These are phyloP conservation scores for Sordaria brevicollis DNA, from an alignment of 495 filamentous ascomycete species.

Conservation along the genomic window DNA sequence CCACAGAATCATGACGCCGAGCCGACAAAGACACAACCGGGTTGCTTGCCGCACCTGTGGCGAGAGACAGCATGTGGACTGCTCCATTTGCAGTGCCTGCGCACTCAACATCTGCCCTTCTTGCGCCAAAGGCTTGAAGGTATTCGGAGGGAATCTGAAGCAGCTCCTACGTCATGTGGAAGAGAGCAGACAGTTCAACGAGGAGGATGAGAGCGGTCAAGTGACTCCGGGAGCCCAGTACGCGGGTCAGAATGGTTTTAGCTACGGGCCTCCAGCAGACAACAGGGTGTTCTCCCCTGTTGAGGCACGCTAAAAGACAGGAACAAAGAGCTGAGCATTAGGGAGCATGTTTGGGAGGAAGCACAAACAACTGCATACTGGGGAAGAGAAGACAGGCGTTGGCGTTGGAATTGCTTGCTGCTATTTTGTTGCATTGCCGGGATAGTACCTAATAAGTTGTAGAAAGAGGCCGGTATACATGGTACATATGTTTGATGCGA, in stretches of 20 bases:
- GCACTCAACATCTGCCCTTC: slow-evolving; percentile 14
- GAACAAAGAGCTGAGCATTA: background rate
- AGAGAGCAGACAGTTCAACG: background rate
- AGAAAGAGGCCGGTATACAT: background rate
- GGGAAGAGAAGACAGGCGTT: background rate
- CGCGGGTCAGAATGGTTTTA: background rate
- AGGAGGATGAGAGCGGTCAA: background rate
- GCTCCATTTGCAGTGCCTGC: slow-evolving; percentile 21
- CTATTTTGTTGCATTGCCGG: background rate
- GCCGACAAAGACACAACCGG: slow-evolving; percentile 16
- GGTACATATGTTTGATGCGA: background rate
- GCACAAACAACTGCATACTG: background rate
- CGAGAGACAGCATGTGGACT: slow-evolving; percentile 10
- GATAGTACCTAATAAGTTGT: background rate
- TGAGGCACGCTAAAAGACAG: background rate
- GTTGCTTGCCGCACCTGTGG: slow-evolving; percentile 20
- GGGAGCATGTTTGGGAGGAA: background rate
- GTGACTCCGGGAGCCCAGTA: background rate
- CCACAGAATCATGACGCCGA: slow-evolving; percentile 20
- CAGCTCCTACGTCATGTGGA: slow-evolving; percentile 7
- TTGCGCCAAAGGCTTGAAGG: slow-evolving; percentile 6
- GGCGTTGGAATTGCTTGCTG: background rate
- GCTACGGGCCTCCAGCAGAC: background rate
- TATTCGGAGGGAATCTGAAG: slow-evolving; percentile 10
- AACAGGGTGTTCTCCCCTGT: background rate